Base-by-base conservation (phyloP, 768 basidiomycete genomes). In the Paxillus involutus region DNA sequence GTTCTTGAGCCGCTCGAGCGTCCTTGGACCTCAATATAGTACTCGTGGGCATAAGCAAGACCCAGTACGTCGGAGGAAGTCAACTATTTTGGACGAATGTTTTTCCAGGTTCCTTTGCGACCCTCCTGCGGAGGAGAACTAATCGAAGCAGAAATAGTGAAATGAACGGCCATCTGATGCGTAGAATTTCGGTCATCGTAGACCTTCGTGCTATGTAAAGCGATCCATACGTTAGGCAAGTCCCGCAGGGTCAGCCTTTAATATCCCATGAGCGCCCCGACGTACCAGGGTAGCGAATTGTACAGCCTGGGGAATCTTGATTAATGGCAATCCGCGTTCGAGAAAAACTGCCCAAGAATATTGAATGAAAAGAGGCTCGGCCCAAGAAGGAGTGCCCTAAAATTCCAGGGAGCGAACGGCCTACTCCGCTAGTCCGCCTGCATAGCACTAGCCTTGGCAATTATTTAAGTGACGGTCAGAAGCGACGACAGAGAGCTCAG, bases 121-220 rank as follows among this genome's bases (percentile, higher is more conserved):
- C 49, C 39, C 19, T 29, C 47, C 26, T n/a, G 37, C 29, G 42
- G 35, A 39, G 49, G 39, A 49, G 51, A 48, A 41, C 29, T 6
- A 37, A 47, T 39, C 46, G 44, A 51, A 47, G 49, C 21, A 30
- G 32, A 37, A 17, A 14, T 29, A 29, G 19, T 44, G 13, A 49
- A 49, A 47, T 49, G 40, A 51, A 48, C 51, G 45, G 47, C 46
- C 51, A 52, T 49, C 55, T 39, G 46, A 44, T 57, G 41, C 53
- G 49, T 26, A 29, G 36, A 24, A 37, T 45, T 45, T 30, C 21
- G 26, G 51, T 46, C 51, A 52, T 46, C 24, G 16, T 52, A 36
- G 30, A 17, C 47, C 52, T 44, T 57, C 47, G 56, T 57, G 10
- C 11, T 11, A 57, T 57, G 52, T 57, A 57, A 29, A 49, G 26